phyloP scores from a whole-genome alignment of 164 flowering plant species.

The Berberis thunbergii region DNA sequence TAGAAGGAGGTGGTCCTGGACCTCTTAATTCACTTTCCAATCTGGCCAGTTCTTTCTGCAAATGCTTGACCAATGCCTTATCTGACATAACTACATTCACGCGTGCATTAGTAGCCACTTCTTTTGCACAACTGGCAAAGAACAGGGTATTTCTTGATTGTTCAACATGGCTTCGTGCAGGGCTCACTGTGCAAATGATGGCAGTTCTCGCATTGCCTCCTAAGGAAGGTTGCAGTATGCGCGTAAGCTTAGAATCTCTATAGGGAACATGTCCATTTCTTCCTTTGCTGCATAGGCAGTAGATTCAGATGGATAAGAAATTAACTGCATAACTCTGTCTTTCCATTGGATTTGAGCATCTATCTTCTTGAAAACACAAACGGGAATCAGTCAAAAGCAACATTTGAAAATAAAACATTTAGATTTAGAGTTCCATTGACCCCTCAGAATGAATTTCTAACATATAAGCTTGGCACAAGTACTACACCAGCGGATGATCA shows the following conservation, averaged over 20 bases:
- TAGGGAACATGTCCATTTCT: constrained; percentile 76
- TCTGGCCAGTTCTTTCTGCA: constrained; percentile 73
- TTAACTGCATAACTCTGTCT: too few relatives aligned
- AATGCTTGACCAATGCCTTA: constrained; percentile 77
- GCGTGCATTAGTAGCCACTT: constrained; percentile 72
- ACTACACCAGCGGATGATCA: too few relatives aligned
- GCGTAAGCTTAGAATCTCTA: constrained; percentile 92
- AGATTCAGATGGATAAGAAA: neutral
- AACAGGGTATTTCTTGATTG: constrained; percentile 91
- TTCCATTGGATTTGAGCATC: too few relatives aligned
- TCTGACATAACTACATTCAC: constrained; percentile 89
- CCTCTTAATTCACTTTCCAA: constrained; percentile 58
- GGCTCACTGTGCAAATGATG: constrained; percentile 92
- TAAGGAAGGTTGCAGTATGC: constrained; percentile 78
- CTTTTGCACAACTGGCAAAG: constrained; percentile 92
- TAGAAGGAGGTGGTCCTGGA: constrained; percentile 22
- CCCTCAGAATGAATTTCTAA: too few relatives aligned
- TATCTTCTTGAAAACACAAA: too few relatives aligned
- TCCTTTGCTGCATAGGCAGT: constrained; percentile 62
- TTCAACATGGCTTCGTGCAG: constrained; percentile 79
- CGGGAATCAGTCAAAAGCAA: too few relatives aligned
- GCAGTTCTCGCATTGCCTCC: constrained; percentile 98
- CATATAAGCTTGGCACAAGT: too few relatives aligned
- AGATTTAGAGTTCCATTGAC: too few relatives aligned
- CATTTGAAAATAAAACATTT: too few relatives aligned